Percentiles rank a stretch among this genome's conserved stretches.
These are phyloP conservation scores for Erysimum cheiranthoides DNA, from an alignment of 345 rosid genomes.

Conservation along the genomic window DNA sequence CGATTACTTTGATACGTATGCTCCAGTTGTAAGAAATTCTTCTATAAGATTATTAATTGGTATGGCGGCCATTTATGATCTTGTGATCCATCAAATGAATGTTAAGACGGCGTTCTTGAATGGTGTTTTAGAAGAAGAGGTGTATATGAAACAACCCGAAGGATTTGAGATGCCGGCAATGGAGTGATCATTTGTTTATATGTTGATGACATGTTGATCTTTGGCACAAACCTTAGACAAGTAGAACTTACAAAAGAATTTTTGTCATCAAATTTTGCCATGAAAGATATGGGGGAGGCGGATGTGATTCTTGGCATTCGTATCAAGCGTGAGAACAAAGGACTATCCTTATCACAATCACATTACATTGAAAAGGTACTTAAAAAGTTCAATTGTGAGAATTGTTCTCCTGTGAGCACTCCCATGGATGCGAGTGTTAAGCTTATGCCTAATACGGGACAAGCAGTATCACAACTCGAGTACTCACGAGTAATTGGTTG, in stretches of 20 bases:
- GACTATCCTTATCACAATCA: background rate
- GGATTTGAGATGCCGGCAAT: background rate
- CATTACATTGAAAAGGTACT: background rate
- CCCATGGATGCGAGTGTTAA: slow-evolving; percentile 1
- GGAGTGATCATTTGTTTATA: slow-evolving; percentile 6
- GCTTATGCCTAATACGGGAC: background rate
- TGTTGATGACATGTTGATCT: background rate
- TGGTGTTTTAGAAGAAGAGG: background rate
- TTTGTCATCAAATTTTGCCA: background rate
- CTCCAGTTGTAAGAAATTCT: background rate
- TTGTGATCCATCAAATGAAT: slow-evolving; percentile 24
- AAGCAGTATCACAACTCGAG: background rate
- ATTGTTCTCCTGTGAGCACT: background rate
- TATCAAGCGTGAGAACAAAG: background rate
- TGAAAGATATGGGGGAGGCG: slow-evolving; percentile 6
- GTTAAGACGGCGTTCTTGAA: background rate
- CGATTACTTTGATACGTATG: background rate
- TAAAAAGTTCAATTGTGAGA: background rate
- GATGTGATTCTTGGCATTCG: background rate
- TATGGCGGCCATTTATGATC: background rate
- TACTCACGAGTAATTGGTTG: slow-evolving; percentile 7
- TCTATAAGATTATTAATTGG: background rate
- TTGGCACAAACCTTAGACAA: background rate
- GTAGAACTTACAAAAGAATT: background rate
- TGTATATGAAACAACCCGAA: background rate